A percentile compares a stretch with the other conserved stretches of the same genome.
phyloP scores from a whole-genome alignment of 2,329 filamentous ascomycete genomes.

The Fusarium tjaetaba region DNA sequence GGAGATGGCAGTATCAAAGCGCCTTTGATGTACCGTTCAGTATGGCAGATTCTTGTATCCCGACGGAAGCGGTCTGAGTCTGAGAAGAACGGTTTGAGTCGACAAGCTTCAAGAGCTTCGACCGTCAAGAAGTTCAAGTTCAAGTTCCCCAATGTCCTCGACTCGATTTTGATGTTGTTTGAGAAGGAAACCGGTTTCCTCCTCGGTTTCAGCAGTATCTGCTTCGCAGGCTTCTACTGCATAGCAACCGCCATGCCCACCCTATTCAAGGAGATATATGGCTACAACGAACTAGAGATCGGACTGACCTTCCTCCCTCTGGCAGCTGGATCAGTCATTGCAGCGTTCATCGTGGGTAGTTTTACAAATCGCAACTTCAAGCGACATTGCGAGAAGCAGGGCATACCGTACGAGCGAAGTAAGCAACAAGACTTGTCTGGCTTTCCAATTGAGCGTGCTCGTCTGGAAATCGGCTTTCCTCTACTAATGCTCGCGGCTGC shows the following conservation, averaged over 20 bases:
- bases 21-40: slow-evolving; percentile 50
- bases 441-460: slow-evolving; percentile 63
- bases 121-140: slow-evolving; percentile 47
- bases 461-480: slow-evolving; percentile 60
- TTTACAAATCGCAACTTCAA: slow-evolving; percentile 75
- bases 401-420: slow-evolving; percentile 62
- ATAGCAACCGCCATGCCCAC: slow-evolving; percentile 57
- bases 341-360: slow-evolving; percentile 60
- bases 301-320: slow-evolving; percentile 65
- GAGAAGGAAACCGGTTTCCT: slow-evolving; percentile 57
- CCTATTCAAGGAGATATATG: slow-evolving; percentile 63
- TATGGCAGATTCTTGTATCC: slow-evolving; percentile 45
- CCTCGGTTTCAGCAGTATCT: slow-evolving; percentile 55
- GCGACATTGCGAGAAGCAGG: slow-evolving; percentile 64
- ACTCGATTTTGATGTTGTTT: slow-evolving; percentile 52
- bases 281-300: slow-evolving; percentile 64
- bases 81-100: slow-evolving; percentile 9
- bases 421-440: slow-evolving; percentile 59
- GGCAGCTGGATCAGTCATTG: slow-evolving; percentile 59
- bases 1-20: slow-evolving; percentile 62
- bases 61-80: slow-evolving; percentile 21
- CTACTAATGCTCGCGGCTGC: slow-evolving; percentile 61
- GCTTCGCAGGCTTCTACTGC: slow-evolving; percentile 62
- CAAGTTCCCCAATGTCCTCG: slow-evolving; percentile 54
- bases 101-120: slow-evolving; percentile 24